These are phyloP conservation scores for Penicillium thymicola DNA, from an alignment of 2,329 filamentous ascomycete genomes.

Conservation along the genomic window DNA sequence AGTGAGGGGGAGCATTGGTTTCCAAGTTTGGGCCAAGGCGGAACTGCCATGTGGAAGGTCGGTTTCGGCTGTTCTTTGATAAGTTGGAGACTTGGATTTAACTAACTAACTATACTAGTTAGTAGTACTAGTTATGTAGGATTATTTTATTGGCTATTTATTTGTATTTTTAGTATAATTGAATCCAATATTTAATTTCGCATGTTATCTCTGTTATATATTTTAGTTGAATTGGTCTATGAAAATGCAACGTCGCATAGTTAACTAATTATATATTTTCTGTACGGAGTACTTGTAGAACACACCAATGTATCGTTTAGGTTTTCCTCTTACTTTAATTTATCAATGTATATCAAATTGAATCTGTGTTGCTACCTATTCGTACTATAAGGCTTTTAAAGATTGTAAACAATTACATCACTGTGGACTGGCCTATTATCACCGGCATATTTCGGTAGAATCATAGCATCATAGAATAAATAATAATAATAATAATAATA, in stretches of 20 bases:
- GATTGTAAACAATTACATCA: constrained; percentile 2
- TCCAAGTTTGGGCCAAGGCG: constrained; percentile 6
- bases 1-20: constrained; percentile 19
- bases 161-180: background rate
- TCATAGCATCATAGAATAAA: background rate
- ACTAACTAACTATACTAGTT: too few relatives aligned
- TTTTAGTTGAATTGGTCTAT: background rate
- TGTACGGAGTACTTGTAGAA: background rate
- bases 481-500: background rate
- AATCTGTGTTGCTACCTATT: background rate
- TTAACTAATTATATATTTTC: background rate
- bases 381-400: background rate
- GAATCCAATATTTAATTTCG: background rate
- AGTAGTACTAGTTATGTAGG: too few relatives aligned
- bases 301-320: background rate
- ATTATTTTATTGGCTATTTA: background rate
- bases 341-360: background rate
- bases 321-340: background rate
- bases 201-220: background rate
- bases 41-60: constrained; percentile 11
- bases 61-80: background rate
- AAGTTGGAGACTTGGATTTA: background rate
- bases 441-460: background rate
- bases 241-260: background rate
- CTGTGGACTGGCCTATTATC: background rate